Evolutionary conservation across 441 rosid genomes (phyloP), one percentile per base, ranked within the genome.

Genomic region (Corymbia calophylla): DNA sequence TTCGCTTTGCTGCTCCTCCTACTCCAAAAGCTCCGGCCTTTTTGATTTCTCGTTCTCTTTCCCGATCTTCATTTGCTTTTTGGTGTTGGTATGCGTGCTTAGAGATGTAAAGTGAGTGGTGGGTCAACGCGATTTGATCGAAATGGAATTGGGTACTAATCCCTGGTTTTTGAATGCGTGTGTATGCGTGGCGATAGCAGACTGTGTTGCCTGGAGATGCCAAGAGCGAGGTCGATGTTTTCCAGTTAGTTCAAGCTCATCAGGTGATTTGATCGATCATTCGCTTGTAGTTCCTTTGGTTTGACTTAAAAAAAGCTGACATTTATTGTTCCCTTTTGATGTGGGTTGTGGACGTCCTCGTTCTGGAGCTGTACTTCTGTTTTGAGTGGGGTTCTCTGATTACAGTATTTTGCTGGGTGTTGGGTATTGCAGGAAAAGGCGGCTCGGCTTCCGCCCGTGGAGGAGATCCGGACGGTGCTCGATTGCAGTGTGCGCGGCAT

Each of bases 381-480:
- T 44, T 77, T 44, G 84, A 44, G 84, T 39, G 48, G 84, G 84
- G 15, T 6, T 16, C 25, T 51, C 44, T 39, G 54, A 12, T 48
- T 8, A 32, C n/a, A 53, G 62, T 87, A 19, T 58, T 44, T 86
- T 10, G 53, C 47, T 51, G 58, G 25, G 49, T 44, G 1, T 77
- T 77, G 44, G 84, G 84, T 23, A 35, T 89, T 93, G 16, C 94
- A 97, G 99, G 95, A 94, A 87, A 95, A 93, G 91, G 99, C 98
- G 88, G 95, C 95, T 62, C 94, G 99, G 91, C 99, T 97, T 93
- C 93, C 97, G 35, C 95, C 97, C 4, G 94, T 93, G 15, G 97
- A 97, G 85, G 98, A 97, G 91, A 92, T 97, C 87, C 91, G 94
- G 64, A 97, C 98, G 5, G 93, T 96, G 90, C 95, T 97, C 89